phyloP scores from a whole-genome alignment of 108 stramenopile species.

The Cyclotella distinguenda region DNA sequence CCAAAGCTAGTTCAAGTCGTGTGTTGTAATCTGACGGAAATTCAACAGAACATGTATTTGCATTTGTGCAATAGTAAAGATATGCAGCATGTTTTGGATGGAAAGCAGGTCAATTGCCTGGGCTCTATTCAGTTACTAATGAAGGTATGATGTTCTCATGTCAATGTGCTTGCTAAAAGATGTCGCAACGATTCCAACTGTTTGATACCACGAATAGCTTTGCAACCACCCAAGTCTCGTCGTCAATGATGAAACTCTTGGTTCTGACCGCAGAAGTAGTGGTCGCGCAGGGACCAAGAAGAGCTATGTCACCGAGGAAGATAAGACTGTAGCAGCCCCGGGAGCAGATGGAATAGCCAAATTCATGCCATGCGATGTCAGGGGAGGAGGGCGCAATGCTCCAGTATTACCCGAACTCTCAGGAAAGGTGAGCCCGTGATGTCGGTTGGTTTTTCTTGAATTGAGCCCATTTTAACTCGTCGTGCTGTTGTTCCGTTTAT shows the following conservation, averaged over 20 bases:
- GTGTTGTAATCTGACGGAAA: slow-evolving; percentile 93
- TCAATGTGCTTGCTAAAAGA: too few relatives aligned
- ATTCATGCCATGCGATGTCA: slow-evolving; percentile 71
- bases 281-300: slow-evolving; percentile 59
- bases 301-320: slow-evolving; percentile 73
- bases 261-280: slow-evolving; percentile 31
- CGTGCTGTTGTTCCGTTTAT: background rate
- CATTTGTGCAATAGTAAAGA: slow-evolving; percentile 89
- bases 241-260: slow-evolving; percentile 57
- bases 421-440: slow-evolving; percentile 59
- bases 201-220: slow-evolving; percentile 27
- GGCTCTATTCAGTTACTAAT: slow-evolving; percentile 94
- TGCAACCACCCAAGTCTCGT: slow-evolving; percentile 94
- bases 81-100: slow-evolving; percentile 93
- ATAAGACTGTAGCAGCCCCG: slow-evolving; percentile 63
- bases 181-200: background rate
- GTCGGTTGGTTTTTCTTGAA: background rate
- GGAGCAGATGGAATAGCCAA: slow-evolving; percentile 83
- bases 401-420: slow-evolving; percentile 84
- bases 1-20: slow-evolving; percentile 98
- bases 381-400: slow-evolving; percentile 53
- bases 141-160: too few relatives aligned
- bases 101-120: slow-evolving; percentile 96
- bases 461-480: background rate
- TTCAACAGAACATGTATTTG: slow-evolving; percentile 95